phyloP scores from a whole-genome alignment of 2,329 filamentous ascomycete species.

The Didymella segeticola region DNA sequence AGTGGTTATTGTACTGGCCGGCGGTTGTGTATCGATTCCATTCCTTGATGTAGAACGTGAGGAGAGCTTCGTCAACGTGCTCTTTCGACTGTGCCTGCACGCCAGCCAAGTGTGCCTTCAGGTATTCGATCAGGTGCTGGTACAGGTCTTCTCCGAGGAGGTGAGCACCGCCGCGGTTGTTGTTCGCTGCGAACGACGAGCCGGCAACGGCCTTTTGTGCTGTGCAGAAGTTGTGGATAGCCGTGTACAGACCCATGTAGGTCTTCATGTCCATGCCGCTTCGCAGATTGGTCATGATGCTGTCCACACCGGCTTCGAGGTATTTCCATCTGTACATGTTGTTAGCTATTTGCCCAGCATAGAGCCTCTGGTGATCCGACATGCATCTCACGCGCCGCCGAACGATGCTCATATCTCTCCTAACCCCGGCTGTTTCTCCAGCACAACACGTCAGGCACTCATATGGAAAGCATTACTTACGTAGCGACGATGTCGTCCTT shows the following conservation, averaged over 20 bases:
- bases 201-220: conserved; percentile 89
- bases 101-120: conserved; percentile 75
- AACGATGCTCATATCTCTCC: not conserved
- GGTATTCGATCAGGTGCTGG: conserved; percentile 85
- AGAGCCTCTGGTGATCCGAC: not conserved
- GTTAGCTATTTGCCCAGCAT: conserved; percentile 19
- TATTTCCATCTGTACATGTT: conserved; percentile 79
- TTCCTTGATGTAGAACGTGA: conserved; percentile 93
- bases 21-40: conserved; percentile 96
- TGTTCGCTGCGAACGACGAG: conserved; percentile 53
- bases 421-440: too few species aligned
- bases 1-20: conserved; percentile 95
- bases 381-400: not conserved
- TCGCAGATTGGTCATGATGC: conserved; percentile 91
- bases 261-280: conserved; percentile 93
- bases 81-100: conserved; percentile 76
- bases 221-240: conserved; percentile 98
- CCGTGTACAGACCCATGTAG: conserved; percentile 98
- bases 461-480: conserved; percentile 54
- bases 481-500: conserved; percentile 68
- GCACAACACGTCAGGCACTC: not conserved
- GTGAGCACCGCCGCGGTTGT: conserved; percentile 86
- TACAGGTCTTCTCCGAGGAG: conserved; percentile 96
- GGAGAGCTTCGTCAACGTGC: conserved; percentile 87
- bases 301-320: conserved; percentile 84